These are phyloP conservation scores for Massariosphaeria phaeospora DNA, from an alignment of 495 filamentous ascomycete species.

Conservation along the genomic window DNA sequence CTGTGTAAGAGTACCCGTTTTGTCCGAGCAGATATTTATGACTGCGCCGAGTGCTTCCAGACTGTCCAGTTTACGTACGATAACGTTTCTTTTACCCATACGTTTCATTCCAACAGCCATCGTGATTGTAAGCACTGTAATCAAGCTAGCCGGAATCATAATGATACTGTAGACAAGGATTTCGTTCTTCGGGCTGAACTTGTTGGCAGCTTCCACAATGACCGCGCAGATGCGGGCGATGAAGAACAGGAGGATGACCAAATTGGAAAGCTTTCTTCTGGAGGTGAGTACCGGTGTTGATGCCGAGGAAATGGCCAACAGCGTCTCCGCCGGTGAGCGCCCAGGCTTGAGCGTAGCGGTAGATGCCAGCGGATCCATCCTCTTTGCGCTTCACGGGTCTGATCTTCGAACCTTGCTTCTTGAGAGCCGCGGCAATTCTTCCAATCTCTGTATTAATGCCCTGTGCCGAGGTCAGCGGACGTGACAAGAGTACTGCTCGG, in stretches of 20 bases:
- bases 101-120: slow-evolving; percentile 68
- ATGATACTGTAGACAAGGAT: slow-evolving; percentile 62
- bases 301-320: slow-evolving; percentile 51
- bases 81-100: slow-evolving; percentile 65
- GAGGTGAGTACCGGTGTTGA: slow-evolving; percentile 54
- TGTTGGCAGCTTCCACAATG: slow-evolving; percentile 60
- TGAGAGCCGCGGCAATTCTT: slow-evolving; percentile 59
- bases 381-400: slow-evolving; percentile 37
- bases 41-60: slow-evolving; percentile 56
- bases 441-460: slow-evolving; percentile 71
- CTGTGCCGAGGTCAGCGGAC: no score
- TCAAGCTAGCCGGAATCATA: slow-evolving; percentile 67
- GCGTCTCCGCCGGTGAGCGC: slow-evolving; percentile 59
- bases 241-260: slow-evolving; percentile 62
- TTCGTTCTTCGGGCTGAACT: slow-evolving; percentile 55
- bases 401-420: slow-evolving; percentile 44
- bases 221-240: slow-evolving; percentile 64
- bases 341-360: slow-evolving; percentile 63
- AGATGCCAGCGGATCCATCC: slow-evolving; percentile 39
- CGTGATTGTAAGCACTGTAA: slow-evolving; percentile 69
- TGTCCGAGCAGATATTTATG: slow-evolving; percentile 52
- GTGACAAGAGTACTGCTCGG: no score
- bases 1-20: slow-evolving; percentile 66
- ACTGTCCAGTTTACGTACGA: slow-evolving; percentile 63
- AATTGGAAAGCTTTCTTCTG: slow-evolving; percentile 66